Conservation (phyloP, 2,329 filamentous ascomycete genomes). For the Rutstroemia sydowiana region DNA sequence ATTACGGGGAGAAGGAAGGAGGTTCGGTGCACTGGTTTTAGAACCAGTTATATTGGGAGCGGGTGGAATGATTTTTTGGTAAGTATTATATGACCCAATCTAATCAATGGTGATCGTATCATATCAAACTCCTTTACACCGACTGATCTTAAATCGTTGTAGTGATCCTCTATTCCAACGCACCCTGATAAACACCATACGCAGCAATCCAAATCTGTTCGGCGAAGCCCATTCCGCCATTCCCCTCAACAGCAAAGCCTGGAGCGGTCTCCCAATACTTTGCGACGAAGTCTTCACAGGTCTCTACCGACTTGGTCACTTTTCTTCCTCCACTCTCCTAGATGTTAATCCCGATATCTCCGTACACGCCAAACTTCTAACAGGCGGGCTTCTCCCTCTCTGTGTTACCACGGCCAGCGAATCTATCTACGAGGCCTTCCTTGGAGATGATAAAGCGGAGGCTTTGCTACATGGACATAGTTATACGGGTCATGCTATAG, state of each 20-base stretch:
- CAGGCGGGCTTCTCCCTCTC: constrained; percentile 70
- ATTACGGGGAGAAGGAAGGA: constrained; percentile 49
- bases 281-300: constrained; percentile 88
- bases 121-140: no score
- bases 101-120: no score
- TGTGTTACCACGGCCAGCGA: constrained; percentile 70
- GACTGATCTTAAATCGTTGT: background rate
- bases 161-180: constrained; percentile 78
- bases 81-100: constrained; percentile 31
- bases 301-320: constrained; percentile 70
- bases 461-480: constrained; percentile 79
- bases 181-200: constrained; percentile 59
- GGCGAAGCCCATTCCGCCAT: background rate
- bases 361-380: constrained; percentile 77
- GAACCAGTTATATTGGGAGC: constrained; percentile 77
- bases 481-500: constrained; percentile 78
- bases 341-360: constrained; percentile 63
- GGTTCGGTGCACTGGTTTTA: constrained; percentile 71
- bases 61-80: constrained; percentile 77
- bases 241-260: constrained; percentile 32
- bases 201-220: constrained; percentile 39
- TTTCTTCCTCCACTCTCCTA: constrained; percentile 64
- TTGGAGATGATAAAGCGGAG: constrained; percentile 66
- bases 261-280: constrained; percentile 70
- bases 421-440: constrained; percentile 64